Percentiles rank a stretch among this genome's conserved stretches.
Evolutionary conservation across 352 stramenopile species (phyloP).

Genomic region (Phytophthora colocasiae): DNA sequence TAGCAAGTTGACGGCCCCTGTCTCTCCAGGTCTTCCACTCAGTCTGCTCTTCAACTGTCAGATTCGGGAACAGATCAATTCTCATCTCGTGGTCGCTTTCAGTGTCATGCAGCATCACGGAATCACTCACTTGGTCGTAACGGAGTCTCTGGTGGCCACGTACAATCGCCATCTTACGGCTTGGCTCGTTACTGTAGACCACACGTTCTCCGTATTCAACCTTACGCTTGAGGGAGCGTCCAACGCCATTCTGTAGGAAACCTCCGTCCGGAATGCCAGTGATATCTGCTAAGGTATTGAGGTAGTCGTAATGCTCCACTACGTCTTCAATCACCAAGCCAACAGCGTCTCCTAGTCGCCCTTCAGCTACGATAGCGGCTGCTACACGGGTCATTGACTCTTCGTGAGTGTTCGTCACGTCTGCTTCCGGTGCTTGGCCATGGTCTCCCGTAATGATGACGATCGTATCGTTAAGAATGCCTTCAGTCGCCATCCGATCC

Average conservation of each 20-base stretch:
- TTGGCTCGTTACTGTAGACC: conserved; percentile 65
- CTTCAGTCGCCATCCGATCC: conserved; percentile 47
- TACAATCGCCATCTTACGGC: conserved; percentile 28
- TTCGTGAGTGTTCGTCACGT: conserved; percentile 42
- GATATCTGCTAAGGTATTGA: conserved; percentile 52
- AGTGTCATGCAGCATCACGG: conserved; percentile 47
- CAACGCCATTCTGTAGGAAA: conserved; percentile 45
- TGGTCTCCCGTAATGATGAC: conserved; percentile 65
- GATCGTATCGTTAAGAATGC: conserved; percentile 61
- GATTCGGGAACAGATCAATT: conserved; percentile 42
- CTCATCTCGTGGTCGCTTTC: conserved; percentile 43
- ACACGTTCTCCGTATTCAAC: conserved; percentile 40
- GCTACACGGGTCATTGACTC: conserved; percentile 42
- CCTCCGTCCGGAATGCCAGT: conserved; percentile 36
- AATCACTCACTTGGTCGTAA: conserved; percentile 45
- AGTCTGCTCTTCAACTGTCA: conserved; percentile 25
- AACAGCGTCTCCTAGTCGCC: conserved; percentile 35
- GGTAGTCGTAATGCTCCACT: conserved; percentile 47
- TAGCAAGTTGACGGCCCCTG: conserved; percentile 43
- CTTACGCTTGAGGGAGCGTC: conserved; percentile 51
- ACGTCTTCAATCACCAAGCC: conserved; percentile 38
- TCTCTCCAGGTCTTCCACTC: conserved; percentile 29
- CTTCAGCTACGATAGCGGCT: conserved; percentile 43
- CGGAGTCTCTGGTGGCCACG: conserved; percentile 45
- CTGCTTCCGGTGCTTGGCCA: conserved; percentile 52